Conservation (phyloP, 2,329 filamentous ascomycete species). For the Onygena corvina region DNA sequence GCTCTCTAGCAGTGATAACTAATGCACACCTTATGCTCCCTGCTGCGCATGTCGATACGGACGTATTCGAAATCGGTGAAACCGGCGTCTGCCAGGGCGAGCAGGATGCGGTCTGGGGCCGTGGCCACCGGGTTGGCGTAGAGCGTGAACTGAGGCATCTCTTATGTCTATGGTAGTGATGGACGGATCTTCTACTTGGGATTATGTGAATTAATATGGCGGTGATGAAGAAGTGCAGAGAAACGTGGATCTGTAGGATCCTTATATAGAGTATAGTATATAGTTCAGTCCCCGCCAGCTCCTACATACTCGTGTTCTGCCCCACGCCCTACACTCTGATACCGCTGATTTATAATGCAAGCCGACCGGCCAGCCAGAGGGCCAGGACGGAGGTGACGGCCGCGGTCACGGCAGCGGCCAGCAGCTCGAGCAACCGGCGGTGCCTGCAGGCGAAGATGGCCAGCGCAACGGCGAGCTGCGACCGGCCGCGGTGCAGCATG, state of each 20-base stretch:
- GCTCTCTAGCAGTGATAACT: constrained; percentile 7
- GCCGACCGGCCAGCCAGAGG: constrained; percentile 16
- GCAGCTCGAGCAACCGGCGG: constrained; percentile 18
- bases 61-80: constrained; percentile 35
- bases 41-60: constrained; percentile 30
- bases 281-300: too few species aligned
- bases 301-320: too few species aligned
- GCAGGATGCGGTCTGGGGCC: constrained; percentile 35
- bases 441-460: constrained; percentile 17
- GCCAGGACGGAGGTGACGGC: constrained; percentile 16
- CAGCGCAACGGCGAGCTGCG: constrained; percentile 35
- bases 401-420: constrained; percentile 16
- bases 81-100: constrained; percentile 36
- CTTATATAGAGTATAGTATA: too few species aligned
- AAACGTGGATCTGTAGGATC: too few species aligned
- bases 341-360: too few species aligned
- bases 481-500: constrained; percentile 40
- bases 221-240: too few species aligned
- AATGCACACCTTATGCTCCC: constrained; percentile 32
- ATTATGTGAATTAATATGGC: too few species aligned
- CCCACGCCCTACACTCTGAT: too few species aligned
- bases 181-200: too few species aligned
- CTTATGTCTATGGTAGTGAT: too few species aligned
- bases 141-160: constrained; percentile 26
- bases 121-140: constrained; percentile 33